Base-by-base conservation (phyloP, 2,329 filamentous ascomycete genomes). In the Aspergillaceae sp. region DNA sequence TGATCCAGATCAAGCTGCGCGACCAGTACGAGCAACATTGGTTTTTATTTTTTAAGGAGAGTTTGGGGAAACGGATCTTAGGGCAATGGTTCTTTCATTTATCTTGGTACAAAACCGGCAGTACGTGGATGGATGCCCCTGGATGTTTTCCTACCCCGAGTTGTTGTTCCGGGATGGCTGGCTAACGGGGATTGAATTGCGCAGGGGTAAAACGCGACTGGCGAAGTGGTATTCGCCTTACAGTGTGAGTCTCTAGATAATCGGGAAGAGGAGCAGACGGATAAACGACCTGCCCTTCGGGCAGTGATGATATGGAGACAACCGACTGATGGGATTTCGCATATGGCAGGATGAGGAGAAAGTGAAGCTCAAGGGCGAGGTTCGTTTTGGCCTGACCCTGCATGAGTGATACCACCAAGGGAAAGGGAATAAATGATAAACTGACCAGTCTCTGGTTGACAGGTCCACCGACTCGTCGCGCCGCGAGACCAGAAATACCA, bases 221-320 rank as follows among this genome's bases (percentile, higher is more conserved):
- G 92, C 92, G 55, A 98, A 98, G 74, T 98, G 91, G 91, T 98
- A 98, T 76, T 87, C 86, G 56, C 91, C 92, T 51, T 98, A 96
- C 75, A 94, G 83, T 71, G 78, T 80, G 68, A 66, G 75, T 66
- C 29, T 33, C 40, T 9, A 43, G 36, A 10, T n/a, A 7, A 8
- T 35, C 36, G 27, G 11, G 35, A 29, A 10, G 26, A 29, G 4
- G 42, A 27, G 10, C 19, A 19, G 19, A 19, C 19, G 19, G 19
- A 19, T 2, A 19, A 19, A 19, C 19, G 19, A 19, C 19, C 19
- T 19, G 19, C 19, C 19, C 19, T 19, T 19, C 19, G 19, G 19
- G 19, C 19, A 19, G 19, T 19, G 19, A 19, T 19, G 19, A 38
- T 7, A 10, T 38, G 9, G 19, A 19, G 19, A 38, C 27, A 19